These are phyloP conservation scores for Microdochium paspali DNA, from an alignment of 2,329 filamentous ascomycete species.

Conservation along the genomic window DNA sequence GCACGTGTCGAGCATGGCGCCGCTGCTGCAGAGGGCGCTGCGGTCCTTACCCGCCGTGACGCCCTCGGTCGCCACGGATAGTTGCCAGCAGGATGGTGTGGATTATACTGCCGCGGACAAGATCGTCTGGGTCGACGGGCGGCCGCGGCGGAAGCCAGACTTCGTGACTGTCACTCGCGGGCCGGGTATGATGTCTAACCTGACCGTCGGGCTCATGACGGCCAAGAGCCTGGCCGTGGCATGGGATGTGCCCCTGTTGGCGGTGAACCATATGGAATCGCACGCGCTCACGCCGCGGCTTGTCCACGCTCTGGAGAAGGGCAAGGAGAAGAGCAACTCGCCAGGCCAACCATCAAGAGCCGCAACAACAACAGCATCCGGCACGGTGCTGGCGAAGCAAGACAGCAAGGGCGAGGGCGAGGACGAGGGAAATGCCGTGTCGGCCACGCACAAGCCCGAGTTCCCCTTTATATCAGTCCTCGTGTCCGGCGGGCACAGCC, in stretches of 20 bases:
- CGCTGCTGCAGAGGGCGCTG: constrained; percentile 58
- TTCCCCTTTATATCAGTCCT: constrained; percentile 87
- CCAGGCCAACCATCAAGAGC: background rate
- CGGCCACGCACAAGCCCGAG: constrained; percentile 30
- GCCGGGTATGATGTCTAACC: constrained; percentile 75
- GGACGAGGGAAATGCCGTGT: background rate
- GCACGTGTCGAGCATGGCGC: constrained; percentile 63
- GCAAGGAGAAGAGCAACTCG: constrained; percentile 2
- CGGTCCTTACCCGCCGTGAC: constrained; percentile 39
- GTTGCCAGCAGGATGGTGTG: no score
- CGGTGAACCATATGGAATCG: constrained; percentile 95
- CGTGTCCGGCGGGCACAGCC: constrained; percentile 85
- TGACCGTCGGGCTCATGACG: constrained; percentile 69
- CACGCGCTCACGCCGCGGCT: constrained; percentile 85
- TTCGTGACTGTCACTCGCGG: constrained; percentile 86
- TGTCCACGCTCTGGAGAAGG: constrained; percentile 46
- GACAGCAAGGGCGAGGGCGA: constrained; percentile 2
- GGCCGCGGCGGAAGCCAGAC: constrained; percentile 50
- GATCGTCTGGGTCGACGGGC: constrained; percentile 14
- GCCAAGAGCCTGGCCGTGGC: constrained; percentile 82
- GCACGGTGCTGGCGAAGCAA: no score
- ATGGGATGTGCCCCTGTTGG: constrained; percentile 75
- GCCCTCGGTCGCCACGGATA: no score
- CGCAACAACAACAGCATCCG: background rate
- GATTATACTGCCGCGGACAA: background rate